phyloP scores from a whole-genome alignment of 2,329 filamentous ascomycete genomes.

The Teratosphaeria pseudoeucalypti region DNA sequence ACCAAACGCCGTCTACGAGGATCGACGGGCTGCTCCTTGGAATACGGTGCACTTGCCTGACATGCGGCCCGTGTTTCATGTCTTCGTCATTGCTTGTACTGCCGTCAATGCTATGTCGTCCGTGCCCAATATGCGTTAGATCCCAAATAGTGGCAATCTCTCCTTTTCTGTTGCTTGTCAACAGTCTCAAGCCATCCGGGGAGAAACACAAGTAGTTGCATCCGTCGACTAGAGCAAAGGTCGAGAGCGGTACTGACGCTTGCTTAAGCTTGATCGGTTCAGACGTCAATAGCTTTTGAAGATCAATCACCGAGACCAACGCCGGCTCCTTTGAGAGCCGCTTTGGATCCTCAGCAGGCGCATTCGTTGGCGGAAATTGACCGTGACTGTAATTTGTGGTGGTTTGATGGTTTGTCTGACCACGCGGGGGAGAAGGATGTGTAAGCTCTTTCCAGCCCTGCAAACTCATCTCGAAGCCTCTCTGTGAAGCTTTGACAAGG shows the following conservation, averaged over 20 bases:
- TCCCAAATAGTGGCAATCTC: conserved; percentile 78
- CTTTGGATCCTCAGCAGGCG: conserved; percentile 44
- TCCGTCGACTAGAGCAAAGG: conserved; percentile 60
- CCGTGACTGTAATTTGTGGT: conserved; percentile 8
- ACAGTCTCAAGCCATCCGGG: conserved; percentile 60
- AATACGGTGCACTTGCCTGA: conserved; percentile 80
- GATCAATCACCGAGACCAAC: conserved; percentile 64
- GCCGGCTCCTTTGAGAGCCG: conserved; percentile 54
- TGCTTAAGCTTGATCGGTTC: conserved; percentile 41
- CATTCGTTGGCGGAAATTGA: conserved; percentile 65
- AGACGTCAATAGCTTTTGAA: conserved; percentile 46
- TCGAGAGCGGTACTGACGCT: conserved; percentile 52
- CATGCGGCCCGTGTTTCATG: conserved; percentile 33
- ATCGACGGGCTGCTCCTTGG: conserved; percentile 84
- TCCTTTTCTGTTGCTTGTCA: conserved; percentile 74
- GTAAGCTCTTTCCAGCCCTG: conserved; percentile 75
- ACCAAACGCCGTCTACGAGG: conserved; percentile 85
- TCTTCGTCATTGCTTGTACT: conserved; percentile 4
- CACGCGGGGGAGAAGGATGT: conserved; percentile 38
- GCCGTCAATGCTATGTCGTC: conserved; percentile 17
- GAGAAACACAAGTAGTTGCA: conserved; percentile 75
- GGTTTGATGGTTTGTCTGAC: conserved; percentile 6
- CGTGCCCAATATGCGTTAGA: conserved; percentile 49
- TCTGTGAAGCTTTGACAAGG: conserved; percentile 55
- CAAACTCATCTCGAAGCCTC: conserved; percentile 56